phyloP scores from a whole-genome alignment of 805 yeast genomes.

The Nakazawaea wyomingensis region DNA sequence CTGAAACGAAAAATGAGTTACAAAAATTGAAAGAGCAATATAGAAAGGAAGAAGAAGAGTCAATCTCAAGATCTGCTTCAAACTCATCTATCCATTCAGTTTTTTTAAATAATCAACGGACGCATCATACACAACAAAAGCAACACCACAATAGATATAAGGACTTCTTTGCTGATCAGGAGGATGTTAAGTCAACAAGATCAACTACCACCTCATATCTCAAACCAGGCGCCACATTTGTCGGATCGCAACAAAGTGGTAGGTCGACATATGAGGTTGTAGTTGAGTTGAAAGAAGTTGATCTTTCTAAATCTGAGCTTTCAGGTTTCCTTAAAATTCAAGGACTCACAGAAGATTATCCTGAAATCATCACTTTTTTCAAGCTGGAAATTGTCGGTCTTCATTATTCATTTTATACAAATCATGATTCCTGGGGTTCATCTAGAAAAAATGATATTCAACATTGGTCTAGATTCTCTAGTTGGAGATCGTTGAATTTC shows the following conservation, averaged over 20 bases:
- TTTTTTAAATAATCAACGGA: neutral
- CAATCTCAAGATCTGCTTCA: neutral
- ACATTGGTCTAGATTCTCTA: conserved; percentile 56
- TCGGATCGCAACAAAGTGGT: conserved; percentile 71
- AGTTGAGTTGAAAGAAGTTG: conserved; percentile 68
- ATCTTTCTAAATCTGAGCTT: conserved; percentile 43
- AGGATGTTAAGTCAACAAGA: neutral
- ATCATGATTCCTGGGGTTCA: conserved; percentile 49
- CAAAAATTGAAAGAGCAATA: conserved; percentile 8
- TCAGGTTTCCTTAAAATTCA: conserved; percentile 63
- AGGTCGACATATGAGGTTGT: conserved; percentile 58
- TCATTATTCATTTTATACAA: conserved; percentile 54
- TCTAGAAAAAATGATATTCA: conserved; percentile 46
- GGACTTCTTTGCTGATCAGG: conserved; percentile 10
- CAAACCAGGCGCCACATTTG: conserved; percentile 55
- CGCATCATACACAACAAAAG: neutral
- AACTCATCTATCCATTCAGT: neutral
- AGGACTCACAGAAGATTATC: conserved; percentile 58
- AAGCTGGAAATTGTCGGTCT: conserved; percentile 66
- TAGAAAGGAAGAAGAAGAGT: conserved; percentile 1
- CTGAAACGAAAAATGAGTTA: conserved; percentile 5
- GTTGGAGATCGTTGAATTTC: conserved; percentile 29
- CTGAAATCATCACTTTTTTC: conserved; percentile 66
- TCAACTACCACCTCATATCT: conserved; percentile 36
- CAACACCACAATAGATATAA: neutral